Evolutionary conservation across 495 filamentous ascomycete species (phyloP).

Genomic region (Neurospora pannonica): DNA sequence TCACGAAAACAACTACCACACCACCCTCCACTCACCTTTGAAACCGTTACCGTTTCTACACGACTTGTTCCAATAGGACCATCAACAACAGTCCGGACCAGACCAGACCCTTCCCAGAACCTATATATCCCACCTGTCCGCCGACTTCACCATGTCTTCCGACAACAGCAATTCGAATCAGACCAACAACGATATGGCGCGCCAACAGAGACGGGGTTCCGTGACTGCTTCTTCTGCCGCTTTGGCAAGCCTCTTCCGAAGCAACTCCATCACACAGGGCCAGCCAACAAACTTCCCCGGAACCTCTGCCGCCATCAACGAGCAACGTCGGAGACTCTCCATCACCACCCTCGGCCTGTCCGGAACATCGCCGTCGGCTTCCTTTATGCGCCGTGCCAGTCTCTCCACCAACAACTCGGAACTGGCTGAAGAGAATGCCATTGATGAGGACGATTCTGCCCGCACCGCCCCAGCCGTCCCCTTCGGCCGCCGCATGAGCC

Average conservation of each 20-base stretch:
- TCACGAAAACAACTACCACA: neutral
- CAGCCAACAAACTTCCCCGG: constrained; percentile 43
- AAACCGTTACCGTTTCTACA: neutral
- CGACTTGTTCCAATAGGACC: neutral
- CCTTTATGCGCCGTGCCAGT: constrained; percentile 60
- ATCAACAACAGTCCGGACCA: neutral
- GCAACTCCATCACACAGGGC: constrained; percentile 33
- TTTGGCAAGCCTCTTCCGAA: constrained; percentile 46
- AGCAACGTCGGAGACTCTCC: constrained; percentile 76
- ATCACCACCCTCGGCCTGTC: constrained; percentile 78
- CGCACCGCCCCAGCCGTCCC: constrained; percentile 54
- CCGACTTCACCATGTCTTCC: constrained; percentile 28
- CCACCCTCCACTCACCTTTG: neutral
- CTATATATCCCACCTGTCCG: constrained; percentile 6
- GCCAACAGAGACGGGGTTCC: constrained; percentile 43
- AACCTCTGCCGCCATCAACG: constrained; percentile 54
- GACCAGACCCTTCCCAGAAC: neutral
- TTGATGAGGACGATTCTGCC: constrained; percentile 64
- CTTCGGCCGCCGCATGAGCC: constrained; percentile 80
- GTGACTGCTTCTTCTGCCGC: constrained; percentile 37
- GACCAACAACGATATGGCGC: constrained; percentile 23
- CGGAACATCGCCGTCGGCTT: constrained; percentile 55
- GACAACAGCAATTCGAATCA: constrained; percentile 26
- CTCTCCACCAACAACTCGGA: constrained; percentile 65
- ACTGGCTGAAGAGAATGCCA: constrained; percentile 74